Percentiles rank a stretch among this genome's conserved stretches.
phyloP scores from a whole-genome alignment of 306 rosid species.

The Vigna unguiculata region DNA sequence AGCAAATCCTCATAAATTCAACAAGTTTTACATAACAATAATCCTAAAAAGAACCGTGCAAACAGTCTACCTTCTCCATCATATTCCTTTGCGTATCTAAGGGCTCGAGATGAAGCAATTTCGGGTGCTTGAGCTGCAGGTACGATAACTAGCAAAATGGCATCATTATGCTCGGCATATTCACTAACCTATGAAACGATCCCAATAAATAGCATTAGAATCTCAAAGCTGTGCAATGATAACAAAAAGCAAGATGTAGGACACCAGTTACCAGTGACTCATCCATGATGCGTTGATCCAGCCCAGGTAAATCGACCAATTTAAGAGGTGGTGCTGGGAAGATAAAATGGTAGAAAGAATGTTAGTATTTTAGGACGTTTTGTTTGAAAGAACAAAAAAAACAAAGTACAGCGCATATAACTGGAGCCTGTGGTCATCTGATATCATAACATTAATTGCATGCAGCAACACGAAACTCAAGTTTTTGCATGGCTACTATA shows the following conservation, averaged over 20 bases:
- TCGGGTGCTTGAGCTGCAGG: constrained; percentile 97
- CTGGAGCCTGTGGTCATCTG: not conserved
- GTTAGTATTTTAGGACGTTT: constrained; percentile 4
- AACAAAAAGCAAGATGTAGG: constrained; percentile 20
- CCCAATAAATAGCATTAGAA: constrained; percentile 42
- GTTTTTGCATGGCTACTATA: not conserved
- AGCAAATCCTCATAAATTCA: constrained; percentile 16
- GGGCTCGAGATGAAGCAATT: constrained; percentile 86
- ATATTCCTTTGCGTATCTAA: constrained; percentile 81
- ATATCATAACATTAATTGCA: constrained; percentile 4
- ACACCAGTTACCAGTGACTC: constrained; percentile 76
- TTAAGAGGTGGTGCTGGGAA: constrained; percentile 93
- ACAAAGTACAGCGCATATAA: constrained; percentile 17
- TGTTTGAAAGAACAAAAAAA: not conserved
- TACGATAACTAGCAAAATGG: constrained; percentile 81
- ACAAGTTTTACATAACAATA: constrained; percentile 9
- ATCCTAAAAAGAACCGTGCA: constrained; percentile 11
- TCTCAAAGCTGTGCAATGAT: constrained; percentile 33
- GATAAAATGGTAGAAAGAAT: constrained; percentile 41
- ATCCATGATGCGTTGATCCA: constrained; percentile 92
- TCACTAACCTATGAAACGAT: constrained; percentile 78
- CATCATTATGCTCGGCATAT: constrained; percentile 92
- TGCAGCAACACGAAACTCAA: constrained; percentile 9
- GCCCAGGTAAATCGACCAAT: constrained; percentile 95
- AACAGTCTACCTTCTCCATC: constrained; percentile 80